These are phyloP conservation scores for Ophiocordyceps robertsii DNA, from an alignment of 2,329 filamentous ascomycete species.

Conservation along the genomic window DNA sequence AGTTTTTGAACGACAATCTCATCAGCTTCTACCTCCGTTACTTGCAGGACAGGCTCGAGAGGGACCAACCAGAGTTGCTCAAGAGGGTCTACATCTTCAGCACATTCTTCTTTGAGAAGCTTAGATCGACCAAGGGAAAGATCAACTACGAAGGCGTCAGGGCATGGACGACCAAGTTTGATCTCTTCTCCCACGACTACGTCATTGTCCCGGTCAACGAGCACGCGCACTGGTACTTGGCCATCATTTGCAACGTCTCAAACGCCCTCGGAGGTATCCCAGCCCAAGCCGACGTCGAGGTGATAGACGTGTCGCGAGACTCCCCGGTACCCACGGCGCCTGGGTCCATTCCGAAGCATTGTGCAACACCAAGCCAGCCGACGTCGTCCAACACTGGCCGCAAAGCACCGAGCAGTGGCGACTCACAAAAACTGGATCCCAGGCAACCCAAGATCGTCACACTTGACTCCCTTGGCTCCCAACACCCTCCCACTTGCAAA, in stretches of 20 bases:
- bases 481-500: conserved; percentile 50
- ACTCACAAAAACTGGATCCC: conserved; percentile 20
- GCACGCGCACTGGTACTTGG: conserved; percentile 79
- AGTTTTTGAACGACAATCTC: conserved; percentile 87
- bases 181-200: conserved; percentile 77
- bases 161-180: conserved; percentile 75
- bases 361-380: conserved; percentile 1
- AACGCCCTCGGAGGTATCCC: conserved; percentile 32
- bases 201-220: conserved; percentile 90
- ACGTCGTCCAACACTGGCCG: neutral
- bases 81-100: conserved; percentile 77
- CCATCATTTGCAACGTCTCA: conserved; percentile 82
- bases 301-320: conserved; percentile 2
- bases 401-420: conserved; percentile 7
- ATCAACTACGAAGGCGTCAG: conserved; percentile 81
- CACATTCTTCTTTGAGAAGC: conserved; percentile 75
- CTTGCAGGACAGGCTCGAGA: conserved; percentile 47
- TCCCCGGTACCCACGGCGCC: neutral
- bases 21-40: conserved; percentile 78
- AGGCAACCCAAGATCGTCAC: conserved; percentile 63
- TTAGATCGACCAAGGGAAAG: conserved; percentile 46
- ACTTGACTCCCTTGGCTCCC: conserved; percentile 66
- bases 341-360: neutral
- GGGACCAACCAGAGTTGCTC: conserved; percentile 38
- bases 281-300: conserved; percentile 5